These are phyloP conservation scores for Edaphochlamys debaryana DNA, from an alignment of 139 green algal genomes.

Conservation along the genomic window DNA sequence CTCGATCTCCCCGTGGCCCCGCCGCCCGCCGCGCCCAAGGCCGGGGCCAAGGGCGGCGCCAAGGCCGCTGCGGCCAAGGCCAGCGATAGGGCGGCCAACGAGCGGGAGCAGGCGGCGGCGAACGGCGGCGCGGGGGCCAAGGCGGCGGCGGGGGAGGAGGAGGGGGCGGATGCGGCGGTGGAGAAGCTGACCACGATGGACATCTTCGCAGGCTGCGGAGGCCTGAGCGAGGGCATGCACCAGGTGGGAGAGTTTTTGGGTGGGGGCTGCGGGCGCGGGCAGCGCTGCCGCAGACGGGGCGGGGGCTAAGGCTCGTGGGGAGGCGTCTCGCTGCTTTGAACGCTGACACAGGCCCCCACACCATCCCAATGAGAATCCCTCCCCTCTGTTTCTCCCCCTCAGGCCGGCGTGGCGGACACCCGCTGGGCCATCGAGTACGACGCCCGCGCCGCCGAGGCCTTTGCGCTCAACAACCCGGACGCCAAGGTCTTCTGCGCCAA, in stretches of 20 bases:
- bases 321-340: no score
- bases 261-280: no score
- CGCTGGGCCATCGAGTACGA: slow-evolving; percentile 98
- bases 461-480: slow-evolving; percentile 89
- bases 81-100: no score
- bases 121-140: background rate
- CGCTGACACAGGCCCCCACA: no score
- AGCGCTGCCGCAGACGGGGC: no score
- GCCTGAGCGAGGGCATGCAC: slow-evolving; percentile 94
- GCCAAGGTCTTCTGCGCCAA: slow-evolving; percentile 88
- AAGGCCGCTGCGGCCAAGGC: slow-evolving; percentile 51
- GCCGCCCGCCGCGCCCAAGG: no score
- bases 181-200: slow-evolving; percentile 83
- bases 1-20: no score
- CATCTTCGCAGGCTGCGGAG: slow-evolving; percentile 97
- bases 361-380: no score
- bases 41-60: slow-evolving; percentile 57
- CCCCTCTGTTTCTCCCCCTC: no score
- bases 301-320: no score
- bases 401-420: slow-evolving; percentile 73
- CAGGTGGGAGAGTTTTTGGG: slow-evolving; percentile 82
- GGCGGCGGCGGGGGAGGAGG: slow-evolving; percentile 33
- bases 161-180: background rate
- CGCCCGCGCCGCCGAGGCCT: slow-evolving; percentile 86
- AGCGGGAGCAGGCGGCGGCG: no score